Base-by-base conservation (phyloP, 176 grass and related monocot genomes). In the Ensete glaucum region DNA sequence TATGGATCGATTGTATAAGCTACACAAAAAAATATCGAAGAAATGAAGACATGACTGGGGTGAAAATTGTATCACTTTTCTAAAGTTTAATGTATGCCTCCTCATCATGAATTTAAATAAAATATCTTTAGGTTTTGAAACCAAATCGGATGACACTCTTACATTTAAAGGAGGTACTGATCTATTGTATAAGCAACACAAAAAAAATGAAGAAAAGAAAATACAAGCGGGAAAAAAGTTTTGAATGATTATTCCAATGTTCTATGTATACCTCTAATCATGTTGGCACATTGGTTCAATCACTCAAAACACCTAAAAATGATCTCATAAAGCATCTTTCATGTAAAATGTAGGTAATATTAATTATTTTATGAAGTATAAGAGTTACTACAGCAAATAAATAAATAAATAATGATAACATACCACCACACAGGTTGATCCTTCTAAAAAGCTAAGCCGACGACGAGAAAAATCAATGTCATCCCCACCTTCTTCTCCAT, bases 381-480 rank as follows among this genome's bases (percentile, higher is more conserved):
- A 20, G 9, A 23, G 16, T 6, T 14, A 72, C 34, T 43, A 43
- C 20, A 24, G 8, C 24, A 53, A 72, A 25, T 49, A 43, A 76
- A 23, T 74, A 75, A 63, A 0, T 52, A 78, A 78, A 54, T 8
- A 9, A 77, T 63, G 48, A 84, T 58, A 78, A 14, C 29, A 22
- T 88, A 97, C 93, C 85, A 73, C 82, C 50, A 51, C 52, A 52
- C 79, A 75, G 67, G 79, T 54, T 69, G 84, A 87, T 58, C 81
- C 88, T 73, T 87, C 88, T 9, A 81, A 91, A 76, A 87, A 88
- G 67, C 76, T 91, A 71, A 98, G 76, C 43, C 88, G 79, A 16
- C 94, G 83, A 2, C 95, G 86, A 69, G 91, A 90, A 81, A 87
- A 91, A 59, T 98, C 90, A 80, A 98, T 98, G 84, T 94, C 95